Evolutionary conservation across 2,329 filamentous ascomycete genomes (phyloP).

Genomic region (Hypoxylon sp.): DNA sequence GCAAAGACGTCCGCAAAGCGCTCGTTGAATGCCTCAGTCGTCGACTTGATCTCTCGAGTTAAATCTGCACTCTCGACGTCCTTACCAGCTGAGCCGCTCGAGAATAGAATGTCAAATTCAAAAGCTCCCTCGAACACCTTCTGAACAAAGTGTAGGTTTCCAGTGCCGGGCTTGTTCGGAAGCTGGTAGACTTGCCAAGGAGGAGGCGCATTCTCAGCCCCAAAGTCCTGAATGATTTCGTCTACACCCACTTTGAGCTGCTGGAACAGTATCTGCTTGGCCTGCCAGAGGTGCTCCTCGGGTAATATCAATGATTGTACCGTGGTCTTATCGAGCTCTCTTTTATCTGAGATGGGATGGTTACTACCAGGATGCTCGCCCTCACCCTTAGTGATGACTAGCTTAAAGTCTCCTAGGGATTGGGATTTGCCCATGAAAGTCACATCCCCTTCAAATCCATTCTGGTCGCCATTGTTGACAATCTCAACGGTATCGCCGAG

Average conservation of each 20-base stretch:
- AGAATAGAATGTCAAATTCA: slow-evolving; percentile 93
- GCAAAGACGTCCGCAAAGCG: slow-evolving; percentile 81
- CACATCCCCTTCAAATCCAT: slow-evolving; percentile 72
- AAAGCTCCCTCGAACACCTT: slow-evolving; percentile 93
- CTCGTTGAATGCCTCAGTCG: slow-evolving; percentile 78
- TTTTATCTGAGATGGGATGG: slow-evolving; percentile 76
- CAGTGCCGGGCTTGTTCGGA: slow-evolving; percentile 74
- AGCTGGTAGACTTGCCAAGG: slow-evolving; percentile 90
- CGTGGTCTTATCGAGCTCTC: slow-evolving; percentile 81
- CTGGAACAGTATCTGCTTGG: slow-evolving; percentile 74
- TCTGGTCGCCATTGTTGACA: slow-evolving; percentile 63
- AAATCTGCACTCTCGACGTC: slow-evolving; percentile 73
- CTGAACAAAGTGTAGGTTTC: slow-evolving; percentile 90
- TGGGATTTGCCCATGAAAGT: slow-evolving; percentile 77
- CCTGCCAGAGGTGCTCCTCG: slow-evolving; percentile 84
- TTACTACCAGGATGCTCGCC: slow-evolving; percentile 72
- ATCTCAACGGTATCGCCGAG: slow-evolving; percentile 74
- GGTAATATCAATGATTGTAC: slow-evolving; percentile 79
- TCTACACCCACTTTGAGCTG: slow-evolving; percentile 67
- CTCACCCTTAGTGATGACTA: slow-evolving; percentile 81
- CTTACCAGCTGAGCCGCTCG: slow-evolving; percentile 77
- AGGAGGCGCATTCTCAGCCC: slow-evolving; percentile 77
- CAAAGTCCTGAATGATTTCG: slow-evolving; percentile 64
- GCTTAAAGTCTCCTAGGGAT: slow-evolving; percentile 82
- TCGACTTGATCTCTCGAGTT: slow-evolving; percentile 76